Evolutionary conservation across 306 rosid genomes (phyloP).

Genomic region (Hylodesmum podocarpum): DNA sequence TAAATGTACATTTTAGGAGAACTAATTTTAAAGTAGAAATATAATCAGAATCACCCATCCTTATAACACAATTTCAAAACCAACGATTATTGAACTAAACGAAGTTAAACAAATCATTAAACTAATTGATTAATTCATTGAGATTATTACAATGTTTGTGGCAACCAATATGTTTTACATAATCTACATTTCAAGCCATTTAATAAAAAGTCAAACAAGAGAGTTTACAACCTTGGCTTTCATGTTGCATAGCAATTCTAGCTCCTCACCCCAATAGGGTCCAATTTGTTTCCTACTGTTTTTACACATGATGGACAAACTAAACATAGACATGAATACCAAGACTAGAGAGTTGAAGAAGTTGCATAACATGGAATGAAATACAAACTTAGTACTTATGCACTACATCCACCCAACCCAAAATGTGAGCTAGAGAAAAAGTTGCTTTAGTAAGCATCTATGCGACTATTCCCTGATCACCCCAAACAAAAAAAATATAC

Average conservation of each 20-base stretch:
- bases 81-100: no score
- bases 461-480: slow-evolving; percentile 35
- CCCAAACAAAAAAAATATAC: slow-evolving; percentile 32
- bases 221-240: not conserved
- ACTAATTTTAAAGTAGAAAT: no score
- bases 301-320: not conserved
- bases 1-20: no score
- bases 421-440: not conserved
- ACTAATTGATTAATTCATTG: not conserved
- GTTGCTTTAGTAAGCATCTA: slow-evolving; percentile 15
- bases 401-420: not conserved
- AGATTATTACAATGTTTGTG: not conserved
- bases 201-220: not conserved
- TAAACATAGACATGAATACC: not conserved
- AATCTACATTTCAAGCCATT: not conserved
- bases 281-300: not conserved
- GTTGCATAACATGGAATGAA: not conserved
- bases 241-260: not conserved
- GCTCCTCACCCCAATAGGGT: not conserved
- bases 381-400: slow-evolving; percentile 6
- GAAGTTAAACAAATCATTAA: not conserved
- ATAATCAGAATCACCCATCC: no score
- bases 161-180: not conserved
- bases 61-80: no score
- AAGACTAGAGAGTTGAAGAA: not conserved